Base-by-base conservation (phyloP, 345 rosid genomes). In the Citrus medica region DNA sequence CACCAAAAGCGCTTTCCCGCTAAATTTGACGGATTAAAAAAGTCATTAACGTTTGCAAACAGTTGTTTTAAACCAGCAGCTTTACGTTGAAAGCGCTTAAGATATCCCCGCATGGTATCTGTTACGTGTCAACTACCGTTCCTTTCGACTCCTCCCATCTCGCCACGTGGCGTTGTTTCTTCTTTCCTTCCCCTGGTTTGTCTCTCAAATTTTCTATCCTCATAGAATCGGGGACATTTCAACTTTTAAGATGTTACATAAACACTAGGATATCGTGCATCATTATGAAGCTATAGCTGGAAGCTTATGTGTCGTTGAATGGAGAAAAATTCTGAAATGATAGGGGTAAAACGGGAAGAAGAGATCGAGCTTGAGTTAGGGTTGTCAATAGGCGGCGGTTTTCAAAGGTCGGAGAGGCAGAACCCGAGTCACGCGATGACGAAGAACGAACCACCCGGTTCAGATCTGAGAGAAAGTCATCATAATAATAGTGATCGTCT, bases 321-420 rank as follows among this genome's bases (percentile, higher is more conserved):
- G 77, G 79, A 77, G 58, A 64, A 82, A 62, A 76, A 77, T 37
- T 37, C 55, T 2, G 71, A 77, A 74, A 87, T 83, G 83, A 32
- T 80, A 73, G 81, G 78, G 30, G 63, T 78, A 61, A 77, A 79
- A 14, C 85, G 71, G 35, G 88, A 77, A 25, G 82, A 80, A 12
- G 86, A 86, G 76, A 64, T 87, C 6, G 93, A 86, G 87, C 87
- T 92, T 9, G 97, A 90, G 71, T 81, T 92, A 64, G 87, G 87
- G 7, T 86, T 90, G 67, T 92, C 94, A 6, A 80, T 89, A 0
- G 93, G 93, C 67, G 87, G 94, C 77, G 77, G 85, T 66, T 85
- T 83, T 68, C 81, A 64, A n/a, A 83, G 71, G 80, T 40, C 69
- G n/a, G 81, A 82, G 61, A 83, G 80, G 48, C 61, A 67, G 48